Evolutionary conservation across 257 asterid species (phyloP), one percentile per base, ranked within the genome.

Genomic region (Rehmannia glutinosa): DNA sequence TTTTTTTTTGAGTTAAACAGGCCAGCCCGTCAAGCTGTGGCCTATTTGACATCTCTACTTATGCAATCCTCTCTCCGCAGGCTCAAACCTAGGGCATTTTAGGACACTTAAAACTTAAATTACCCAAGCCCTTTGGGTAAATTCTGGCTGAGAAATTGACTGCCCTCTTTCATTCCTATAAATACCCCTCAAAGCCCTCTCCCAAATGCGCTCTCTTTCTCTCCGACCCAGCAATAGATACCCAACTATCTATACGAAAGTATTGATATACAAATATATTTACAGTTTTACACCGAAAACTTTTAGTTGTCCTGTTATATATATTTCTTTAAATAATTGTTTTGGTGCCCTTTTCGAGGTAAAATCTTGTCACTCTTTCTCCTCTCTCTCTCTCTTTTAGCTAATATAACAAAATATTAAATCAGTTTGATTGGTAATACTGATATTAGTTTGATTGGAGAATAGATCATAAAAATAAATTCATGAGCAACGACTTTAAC

Each of bases 101-200:
- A 4, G 72, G 36, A 58, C 57, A 9, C 1, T 19, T 4, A 8
- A 13, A 1, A 0, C 1, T 0, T 1, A 42, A 65, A 45, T 60
- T 73, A 65, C 80, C 15, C 36, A 68, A 25, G 13, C 74, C 73
- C 81, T 39, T 67, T 69, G 68, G 81, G 79, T 69, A 41, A 57
- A 53, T 64, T 28, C 77, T 69, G 61, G n/a, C 41, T 70, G 64
- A 69, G 76, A 13, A 75, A 27, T 27, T 46, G 53, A 68, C 52
- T 16, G 65, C 74, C 82, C 81, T 63, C 61, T 2, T 54, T 42
- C 24, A 76, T 77, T 72, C 87, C 96, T 89, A 89, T 89, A 89
- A 85, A 89, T 84, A 82, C 75, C 88, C 84, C 81, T 59, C 75
- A 19, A 36, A 64, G 12, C 71, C 73, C 64, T 54, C 70, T 57